Percentiles rank a stretch among this genome's conserved stretches.
Conservation (phyloP, 163 green algal genomes). For the Chlorella variabilis region DNA sequence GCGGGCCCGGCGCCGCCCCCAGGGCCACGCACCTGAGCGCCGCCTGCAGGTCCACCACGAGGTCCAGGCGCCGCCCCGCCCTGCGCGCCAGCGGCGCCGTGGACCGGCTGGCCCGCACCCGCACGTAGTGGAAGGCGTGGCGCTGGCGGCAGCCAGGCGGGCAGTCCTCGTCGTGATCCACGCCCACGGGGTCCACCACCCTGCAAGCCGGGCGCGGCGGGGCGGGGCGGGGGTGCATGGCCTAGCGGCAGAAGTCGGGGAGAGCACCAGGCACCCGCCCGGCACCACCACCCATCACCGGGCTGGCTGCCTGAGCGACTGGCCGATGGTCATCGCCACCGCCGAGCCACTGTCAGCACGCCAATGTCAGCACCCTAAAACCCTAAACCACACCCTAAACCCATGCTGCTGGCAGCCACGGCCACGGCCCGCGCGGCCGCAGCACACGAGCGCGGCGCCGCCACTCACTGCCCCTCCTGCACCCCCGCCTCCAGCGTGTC, state of each 20-base stretch:
- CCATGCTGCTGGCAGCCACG: no score
- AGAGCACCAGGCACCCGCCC: no score
- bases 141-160: conserved; percentile 21
- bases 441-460: no score
- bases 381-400: no score
- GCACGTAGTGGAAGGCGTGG: conserved; percentile 22
- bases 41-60: conserved; percentile 41
- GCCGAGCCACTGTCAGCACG: no score
- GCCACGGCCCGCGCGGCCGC: no score
- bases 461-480: conserved; percentile 32
- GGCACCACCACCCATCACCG: no score
- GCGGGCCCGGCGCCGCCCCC: no score
- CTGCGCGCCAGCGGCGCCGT: background rate
- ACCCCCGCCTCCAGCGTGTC: conserved; percentile 27
- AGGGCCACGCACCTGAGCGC: background rate
- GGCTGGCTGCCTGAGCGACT: no score
- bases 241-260: no score
- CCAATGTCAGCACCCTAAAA: no score
- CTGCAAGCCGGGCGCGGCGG: conserved; percentile 5
- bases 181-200: conserved; percentile 26
- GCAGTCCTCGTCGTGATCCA: conserved; percentile 24
- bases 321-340: no score
- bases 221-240: background rate
- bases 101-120: conserved; percentile 10
- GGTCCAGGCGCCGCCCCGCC: conserved; percentile 18